Percentiles rank a stretch among this genome's conserved stretches.
Evolutionary conservation across 2,329 filamentous ascomycete species (phyloP).

Genomic region (Tolypocladium cylindrosporum): DNA sequence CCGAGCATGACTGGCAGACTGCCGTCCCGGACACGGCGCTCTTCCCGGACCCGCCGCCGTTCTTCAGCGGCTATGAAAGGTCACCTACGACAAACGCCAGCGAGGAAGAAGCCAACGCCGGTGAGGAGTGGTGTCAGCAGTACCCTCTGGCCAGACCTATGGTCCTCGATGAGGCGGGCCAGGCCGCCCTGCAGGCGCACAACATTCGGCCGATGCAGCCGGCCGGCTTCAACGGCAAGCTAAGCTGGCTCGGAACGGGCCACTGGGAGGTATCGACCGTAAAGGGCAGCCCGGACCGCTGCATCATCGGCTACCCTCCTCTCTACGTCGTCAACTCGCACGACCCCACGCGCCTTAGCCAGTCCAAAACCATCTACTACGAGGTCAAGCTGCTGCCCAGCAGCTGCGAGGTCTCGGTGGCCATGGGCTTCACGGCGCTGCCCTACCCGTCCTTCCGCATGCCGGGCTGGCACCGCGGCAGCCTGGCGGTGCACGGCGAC

Average conservation of each 20-base stretch:
- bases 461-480: constrained; percentile 72
- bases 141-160: constrained; percentile 50
- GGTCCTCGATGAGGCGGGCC: constrained; percentile 33
- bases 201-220: constrained; percentile 47
- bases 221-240: constrained; percentile 32
- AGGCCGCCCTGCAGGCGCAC: constrained; percentile 36
- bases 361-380: constrained; percentile 54
- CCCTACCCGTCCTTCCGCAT: constrained; percentile 71
- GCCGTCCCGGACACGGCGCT: constrained; percentile 64
- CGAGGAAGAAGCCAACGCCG: constrained; percentile 51
- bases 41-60: constrained; percentile 61
- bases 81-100: constrained; percentile 63
- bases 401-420: constrained; percentile 41
- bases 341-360: constrained; percentile 36
- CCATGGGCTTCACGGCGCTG: constrained; percentile 60
- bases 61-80: constrained; percentile 51
- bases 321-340: constrained; percentile 54
- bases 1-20: constrained; percentile 58
- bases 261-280: constrained; percentile 38
- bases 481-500: constrained; percentile 67
- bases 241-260: constrained; percentile 36
- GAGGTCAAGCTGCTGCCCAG: constrained; percentile 50
- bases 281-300: constrained; percentile 44
- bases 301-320: constrained; percentile 58
- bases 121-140: constrained; percentile 53